phyloP scores from a whole-genome alignment of 1,284 basidiomycete species.

The Heliocybe sulcata region DNA sequence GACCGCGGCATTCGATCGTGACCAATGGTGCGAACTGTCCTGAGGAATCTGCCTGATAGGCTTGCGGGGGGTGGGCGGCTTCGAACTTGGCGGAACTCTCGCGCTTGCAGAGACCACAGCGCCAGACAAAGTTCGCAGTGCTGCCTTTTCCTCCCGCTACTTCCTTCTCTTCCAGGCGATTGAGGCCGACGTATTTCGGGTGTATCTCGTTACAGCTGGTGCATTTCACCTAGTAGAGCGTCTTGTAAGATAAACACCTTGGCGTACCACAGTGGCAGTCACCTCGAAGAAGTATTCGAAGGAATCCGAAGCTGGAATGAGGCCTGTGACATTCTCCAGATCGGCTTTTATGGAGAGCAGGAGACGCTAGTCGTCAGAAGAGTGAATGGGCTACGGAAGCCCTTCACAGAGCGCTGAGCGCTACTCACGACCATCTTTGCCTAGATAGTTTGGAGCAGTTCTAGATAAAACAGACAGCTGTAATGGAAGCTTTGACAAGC shows the following conservation, averaged over 20 bases:
- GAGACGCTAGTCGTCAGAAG: slow-evolving; percentile 32
- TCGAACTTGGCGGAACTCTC: slow-evolving; percentile 80
- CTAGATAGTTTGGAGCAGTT: too few relatives aligned
- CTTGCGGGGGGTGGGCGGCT: slow-evolving; percentile 31
- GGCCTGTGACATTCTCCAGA: slow-evolving; percentile 67
- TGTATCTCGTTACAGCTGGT: slow-evolving; percentile 71
- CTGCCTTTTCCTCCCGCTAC: slow-evolving; percentile 58
- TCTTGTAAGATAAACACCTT: not conserved
- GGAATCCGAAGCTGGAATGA: slow-evolving; percentile 46
- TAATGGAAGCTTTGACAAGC: too few relatives aligned
- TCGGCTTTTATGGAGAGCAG: slow-evolving; percentile 70
- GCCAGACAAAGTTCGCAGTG: slow-evolving; percentile 75
- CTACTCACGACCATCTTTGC: slow-evolving; percentile 24
- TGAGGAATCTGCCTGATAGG: slow-evolving; percentile 53
- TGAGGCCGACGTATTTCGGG: slow-evolving; percentile 61
- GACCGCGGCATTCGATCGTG: slow-evolving; percentile 67
- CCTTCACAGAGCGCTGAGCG: not conserved
- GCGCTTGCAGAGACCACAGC: slow-evolving; percentile 67
- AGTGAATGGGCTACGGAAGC: not conserved
- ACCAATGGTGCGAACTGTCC: slow-evolving; percentile 55
- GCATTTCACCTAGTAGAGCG: slow-evolving; percentile 58
- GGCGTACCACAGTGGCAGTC: slow-evolving; percentile 2
- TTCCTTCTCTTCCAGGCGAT: slow-evolving; percentile 54
- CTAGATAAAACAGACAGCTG: too few relatives aligned
- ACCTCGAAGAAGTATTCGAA: slow-evolving; percentile 80